These are phyloP conservation scores for Aspergillus clavatus DNA, from an alignment of 2,329 filamentous ascomycete genomes.

Conservation along the genomic window DNA sequence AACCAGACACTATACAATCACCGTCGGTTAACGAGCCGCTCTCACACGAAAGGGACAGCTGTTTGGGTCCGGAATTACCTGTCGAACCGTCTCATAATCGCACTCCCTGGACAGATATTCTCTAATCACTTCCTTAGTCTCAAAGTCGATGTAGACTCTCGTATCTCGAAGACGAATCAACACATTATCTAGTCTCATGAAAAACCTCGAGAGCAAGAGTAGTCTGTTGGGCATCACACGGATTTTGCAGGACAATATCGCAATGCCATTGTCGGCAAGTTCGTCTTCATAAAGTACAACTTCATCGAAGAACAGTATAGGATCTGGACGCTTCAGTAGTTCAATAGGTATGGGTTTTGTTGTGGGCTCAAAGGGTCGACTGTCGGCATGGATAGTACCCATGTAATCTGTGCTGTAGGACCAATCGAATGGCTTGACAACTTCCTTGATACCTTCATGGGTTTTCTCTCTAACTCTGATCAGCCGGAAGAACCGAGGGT, in stretches of 20 bases:
- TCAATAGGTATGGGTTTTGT: slow-evolving; percentile 71
- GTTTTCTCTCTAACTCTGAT: slow-evolving; percentile 62
- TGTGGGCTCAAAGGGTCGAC: slow-evolving; percentile 40
- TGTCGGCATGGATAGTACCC: slow-evolving; percentile 56
- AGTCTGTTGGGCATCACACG: slow-evolving; percentile 87
- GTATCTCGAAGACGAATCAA: slow-evolving; percentile 84
- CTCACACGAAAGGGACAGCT: background rate
- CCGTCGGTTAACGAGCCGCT: slow-evolving; percentile 3
- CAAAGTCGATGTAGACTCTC: slow-evolving; percentile 86
- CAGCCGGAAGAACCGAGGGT: slow-evolving; percentile 27
- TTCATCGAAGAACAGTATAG: slow-evolving; percentile 94
- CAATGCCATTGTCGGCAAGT: slow-evolving; percentile 94
- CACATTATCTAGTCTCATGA: slow-evolving; percentile 89
- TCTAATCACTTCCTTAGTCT: slow-evolving; percentile 68
- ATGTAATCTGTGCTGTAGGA: slow-evolving; percentile 88
- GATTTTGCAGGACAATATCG: slow-evolving; percentile 82
- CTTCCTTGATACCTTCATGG: slow-evolving; percentile 81
- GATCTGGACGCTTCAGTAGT: slow-evolving; percentile 80
- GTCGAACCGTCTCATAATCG: slow-evolving; percentile 68
- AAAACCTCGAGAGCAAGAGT: slow-evolving; percentile 78
- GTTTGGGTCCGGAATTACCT: slow-evolving; percentile 43
- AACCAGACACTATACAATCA: slow-evolving; percentile 43
- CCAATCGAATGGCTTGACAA: slow-evolving; percentile 97
- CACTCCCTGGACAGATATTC: slow-evolving; percentile 90
- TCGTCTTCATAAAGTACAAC: slow-evolving; percentile 96